Evolutionary conservation across 1,284 basidiomycete species (phyloP), one percentile per base, ranked within the genome.

Genomic region (Athelia sp.): DNA sequence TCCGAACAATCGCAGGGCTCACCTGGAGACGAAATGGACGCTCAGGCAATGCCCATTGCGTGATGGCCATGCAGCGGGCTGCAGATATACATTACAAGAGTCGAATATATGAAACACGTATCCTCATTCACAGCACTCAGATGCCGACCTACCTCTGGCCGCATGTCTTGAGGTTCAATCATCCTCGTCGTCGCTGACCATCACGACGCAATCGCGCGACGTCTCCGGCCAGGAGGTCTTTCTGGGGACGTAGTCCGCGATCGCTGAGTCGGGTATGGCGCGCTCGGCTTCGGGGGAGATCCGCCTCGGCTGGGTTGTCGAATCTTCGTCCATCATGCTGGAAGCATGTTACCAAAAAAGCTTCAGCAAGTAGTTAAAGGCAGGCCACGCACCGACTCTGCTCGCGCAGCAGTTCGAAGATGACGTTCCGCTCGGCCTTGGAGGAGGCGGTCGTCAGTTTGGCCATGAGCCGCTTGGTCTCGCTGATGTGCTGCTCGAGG

Each of bases 401-500:
- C 36, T 40, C 36, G 8, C 79, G 76, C 65, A 90, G 70, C 50
- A 78, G 63, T 10, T 63, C 67, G 63, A 84, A 66, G 26, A 88
- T 73, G 18, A 59, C 60, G 32, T 82, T 73, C 62, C 81, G 85
- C 64, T 88, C 85, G 50, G 78, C 75, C 58, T 81, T 78, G n/a
- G 74, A 76, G 43, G 69, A 66, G 21, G 78, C 77, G 47, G 65
- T 64, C n/a, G 66, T 59, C n/a, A 86, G 69, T 55, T 78, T 72
- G 19, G 67, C 74, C 69, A 91, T 79, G 40, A 91, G 64, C 24
- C 69, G 61, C 67, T 87, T 90, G 59, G 81, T 87, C 63, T 87
- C 81, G 8, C 81, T 74, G 50, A 90, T 82, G 52, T 86, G 76
- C 43, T 75, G 72, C 56, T 87, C 81, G 40, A 87, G 70, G 36